Percentiles rank a stretch among this genome's conserved stretches.
These are phyloP conservation scores for Kernera saxatilis DNA, from an alignment of 345 rosid genomes.

Conservation along the genomic window DNA sequence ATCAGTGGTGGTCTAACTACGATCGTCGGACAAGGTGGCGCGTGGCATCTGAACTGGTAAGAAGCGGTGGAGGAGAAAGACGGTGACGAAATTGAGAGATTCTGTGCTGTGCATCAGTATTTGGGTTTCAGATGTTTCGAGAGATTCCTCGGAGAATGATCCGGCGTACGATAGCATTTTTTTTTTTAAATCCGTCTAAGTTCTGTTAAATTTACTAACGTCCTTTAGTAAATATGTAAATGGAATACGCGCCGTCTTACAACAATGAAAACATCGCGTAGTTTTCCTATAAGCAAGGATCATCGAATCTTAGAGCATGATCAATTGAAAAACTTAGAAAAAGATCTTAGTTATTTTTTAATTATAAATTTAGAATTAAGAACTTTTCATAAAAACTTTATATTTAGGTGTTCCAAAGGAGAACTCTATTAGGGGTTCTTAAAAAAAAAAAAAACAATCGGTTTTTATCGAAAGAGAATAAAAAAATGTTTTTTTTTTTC, in stretches of 20 bases:
- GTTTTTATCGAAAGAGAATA: too few species aligned
- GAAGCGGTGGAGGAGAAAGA: constrained; percentile 64
- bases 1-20: constrained; percentile 22
- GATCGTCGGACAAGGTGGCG: constrained; percentile 18
- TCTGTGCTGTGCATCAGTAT: constrained; percentile 73
- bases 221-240: background rate
- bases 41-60: constrained; percentile 46
- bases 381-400: too few species aligned
- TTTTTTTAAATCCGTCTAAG: background rate
- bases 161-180: background rate
- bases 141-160: constrained; percentile 60
- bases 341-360: too few species aligned
- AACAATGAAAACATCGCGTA: constrained; percentile 4
- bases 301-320: too few species aligned
- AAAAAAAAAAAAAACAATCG: too few species aligned
- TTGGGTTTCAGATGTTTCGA: constrained; percentile 86
- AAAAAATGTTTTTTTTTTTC: too few species aligned
- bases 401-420: too few species aligned
- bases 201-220: background rate
- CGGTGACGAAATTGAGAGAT: constrained; percentile 77
- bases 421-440: too few species aligned
- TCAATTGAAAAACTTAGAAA: too few species aligned
- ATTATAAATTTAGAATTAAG: too few species aligned
- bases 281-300: too few species aligned
- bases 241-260: constrained; percentile 2